phyloP scores from a whole-genome alignment of 495 filamentous ascomycete species.

The Neurospora hispaniola region DNA sequence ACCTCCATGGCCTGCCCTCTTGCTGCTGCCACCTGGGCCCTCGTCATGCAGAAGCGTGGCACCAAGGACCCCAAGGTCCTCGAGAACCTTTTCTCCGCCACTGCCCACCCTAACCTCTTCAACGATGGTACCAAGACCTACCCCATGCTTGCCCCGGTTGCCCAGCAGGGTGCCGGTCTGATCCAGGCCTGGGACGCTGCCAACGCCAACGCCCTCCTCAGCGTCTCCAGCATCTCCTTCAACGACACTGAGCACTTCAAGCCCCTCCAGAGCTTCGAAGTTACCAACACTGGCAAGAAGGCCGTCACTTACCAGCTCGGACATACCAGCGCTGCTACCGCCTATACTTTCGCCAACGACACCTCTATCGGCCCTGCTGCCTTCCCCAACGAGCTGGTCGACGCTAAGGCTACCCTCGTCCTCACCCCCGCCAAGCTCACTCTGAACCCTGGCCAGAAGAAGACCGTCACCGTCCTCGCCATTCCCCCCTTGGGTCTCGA shows the following conservation, averaged over 20 bases:
- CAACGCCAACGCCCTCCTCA: conserved; percentile 41
- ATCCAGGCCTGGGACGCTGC: conserved; percentile 47
- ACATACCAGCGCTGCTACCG: conserved; percentile 32
- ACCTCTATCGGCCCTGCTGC: conserved; percentile 19
- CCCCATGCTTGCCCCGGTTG: conserved; percentile 39
- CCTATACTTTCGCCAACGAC: conserved; percentile 29
- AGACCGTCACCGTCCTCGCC: conserved; percentile 30
- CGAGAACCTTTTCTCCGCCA: conserved; percentile 36
- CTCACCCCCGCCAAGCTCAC: conserved; percentile 23
- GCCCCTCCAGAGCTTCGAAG: conserved; percentile 35
- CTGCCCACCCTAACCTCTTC: conserved; percentile 36
- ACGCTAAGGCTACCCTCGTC: conserved; percentile 24
- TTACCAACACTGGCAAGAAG: conserved; percentile 40
- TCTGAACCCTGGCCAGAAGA: conserved; percentile 26
- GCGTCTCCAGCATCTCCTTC: conserved; percentile 44
- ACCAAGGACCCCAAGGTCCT: conserved; percentile 37
- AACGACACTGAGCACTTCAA: conserved; percentile 46
- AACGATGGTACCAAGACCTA: conserved; percentile 31
- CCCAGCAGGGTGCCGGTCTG: conserved; percentile 47
- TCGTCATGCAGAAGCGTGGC: conserved; percentile 38
- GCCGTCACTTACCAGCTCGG: conserved; percentile 38
- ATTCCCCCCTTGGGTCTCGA: conserved; percentile 30
- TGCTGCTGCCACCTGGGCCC: conserved; percentile 43
- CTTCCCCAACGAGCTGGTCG: conserved; percentile 31
- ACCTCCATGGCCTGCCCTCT: conserved; percentile 53